Percentiles rank a stretch among this genome's conserved stretches.
phyloP scores from a whole-genome alignment of 805 yeast species.

The Pichia cephalocereana region DNA sequence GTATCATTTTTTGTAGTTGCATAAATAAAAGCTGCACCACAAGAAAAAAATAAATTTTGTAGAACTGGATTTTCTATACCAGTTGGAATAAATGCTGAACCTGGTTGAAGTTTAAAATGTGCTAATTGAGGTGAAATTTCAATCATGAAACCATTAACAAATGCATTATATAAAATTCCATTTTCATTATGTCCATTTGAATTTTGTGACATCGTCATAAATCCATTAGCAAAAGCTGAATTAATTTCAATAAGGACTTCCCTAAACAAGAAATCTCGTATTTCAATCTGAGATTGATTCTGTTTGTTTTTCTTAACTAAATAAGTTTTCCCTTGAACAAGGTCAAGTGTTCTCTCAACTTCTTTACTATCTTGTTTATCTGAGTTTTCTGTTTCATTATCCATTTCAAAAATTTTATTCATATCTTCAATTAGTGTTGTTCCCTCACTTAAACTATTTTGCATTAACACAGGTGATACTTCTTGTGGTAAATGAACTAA shows the following conservation, averaged over 20 bases:
- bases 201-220: not conserved
- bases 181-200: not conserved
- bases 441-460: no score
- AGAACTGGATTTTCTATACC: slow-evolving; percentile 24
- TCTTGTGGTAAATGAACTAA: no score
- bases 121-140: slow-evolving; percentile 34
- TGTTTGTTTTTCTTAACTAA: not conserved
- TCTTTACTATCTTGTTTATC: no score
- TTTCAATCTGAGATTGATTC: not conserved
- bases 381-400: no score
- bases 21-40: slow-evolving; percentile 33
- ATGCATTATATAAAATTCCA: slow-evolving; percentile 23
- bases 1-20: slow-evolving; percentile 14
- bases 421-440: no score
- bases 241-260: slow-evolving; percentile 12
- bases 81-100: slow-evolving; percentile 31
- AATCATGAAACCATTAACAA: slow-evolving; percentile 32
- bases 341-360: no score
- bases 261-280: slow-evolving; percentile 17
- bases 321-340: no score
- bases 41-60: slow-evolving; percentile 29
- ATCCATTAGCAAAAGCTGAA: not conserved
- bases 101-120: slow-evolving; percentile 31
- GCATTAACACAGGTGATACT: no score
- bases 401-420: no score